Conservation (phyloP, 805 yeast genomes). For the Wickerhamiella slavikovae region DNA sequence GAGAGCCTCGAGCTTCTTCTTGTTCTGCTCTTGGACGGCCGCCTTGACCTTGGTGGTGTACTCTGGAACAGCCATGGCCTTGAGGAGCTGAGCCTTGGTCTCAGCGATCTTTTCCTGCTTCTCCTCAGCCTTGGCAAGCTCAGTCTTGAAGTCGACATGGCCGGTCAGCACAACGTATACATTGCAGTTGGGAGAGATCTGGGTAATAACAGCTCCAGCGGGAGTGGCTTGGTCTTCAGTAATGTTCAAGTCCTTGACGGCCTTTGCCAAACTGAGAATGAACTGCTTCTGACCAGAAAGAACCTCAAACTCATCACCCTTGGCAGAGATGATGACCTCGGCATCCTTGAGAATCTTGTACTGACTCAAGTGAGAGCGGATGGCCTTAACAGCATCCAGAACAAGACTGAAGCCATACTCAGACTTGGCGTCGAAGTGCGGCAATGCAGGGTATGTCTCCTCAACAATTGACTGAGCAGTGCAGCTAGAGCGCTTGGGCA, state of each 20-base stretch:
- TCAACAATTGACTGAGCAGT: conserved; percentile 48
- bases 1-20: conserved; percentile 43
- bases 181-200: conserved; percentile 60
- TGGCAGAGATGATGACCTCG: conserved; percentile 61
- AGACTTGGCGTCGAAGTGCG: conserved; percentile 42
- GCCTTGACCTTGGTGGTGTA: conserved; percentile 70
- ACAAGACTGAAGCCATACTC: conserved; percentile 64
- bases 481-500: conserved; percentile 71
- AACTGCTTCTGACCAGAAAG: conserved; percentile 58
- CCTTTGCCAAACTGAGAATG: conserved; percentile 82
- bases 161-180: conserved; percentile 91
- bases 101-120: conserved; percentile 49
- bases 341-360: conserved; percentile 79
- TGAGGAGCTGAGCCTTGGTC: conserved; percentile 40
- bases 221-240: conserved; percentile 46
- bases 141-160: conserved; percentile 79
- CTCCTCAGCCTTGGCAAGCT: conserved; percentile 62
- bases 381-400: conserved; percentile 69
- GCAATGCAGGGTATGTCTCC: conserved; percentile 57
- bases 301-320: conserved; percentile 28
- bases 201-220: conserved; percentile 71
- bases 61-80: conserved; percentile 49
- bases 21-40: conserved; percentile 62
- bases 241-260: conserved; percentile 55
- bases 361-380: conserved; percentile 82